A percentile compares a stretch with the other conserved stretches of the same genome.
Evolutionary conservation across 441 rosid genomes (phyloP).

Genomic region (Isatis lusitanica): DNA sequence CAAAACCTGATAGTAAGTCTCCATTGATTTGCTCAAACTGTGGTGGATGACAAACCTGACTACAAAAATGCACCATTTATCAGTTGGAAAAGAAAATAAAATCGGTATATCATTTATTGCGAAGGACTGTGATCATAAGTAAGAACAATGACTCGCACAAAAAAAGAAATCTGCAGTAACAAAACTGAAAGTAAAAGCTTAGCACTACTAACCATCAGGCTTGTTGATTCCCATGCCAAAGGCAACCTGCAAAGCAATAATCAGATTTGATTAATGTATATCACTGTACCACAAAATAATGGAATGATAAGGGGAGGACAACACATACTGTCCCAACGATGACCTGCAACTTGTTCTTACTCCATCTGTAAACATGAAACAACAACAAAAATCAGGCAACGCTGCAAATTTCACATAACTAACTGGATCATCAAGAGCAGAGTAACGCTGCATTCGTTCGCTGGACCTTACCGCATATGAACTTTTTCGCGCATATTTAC

Average conservation of each 20-base stretch:
- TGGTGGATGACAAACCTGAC: slow-evolving; percentile 99
- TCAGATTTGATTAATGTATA: slow-evolving; percentile 25
- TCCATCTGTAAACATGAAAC: slow-evolving; percentile 72
- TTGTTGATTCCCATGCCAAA: slow-evolving; percentile 99
- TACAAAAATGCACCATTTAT: slow-evolving; percentile 43
- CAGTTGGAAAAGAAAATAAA: slow-evolving; percentile 12
- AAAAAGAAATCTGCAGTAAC: neutral
- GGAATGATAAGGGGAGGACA: slow-evolving; percentile 7
- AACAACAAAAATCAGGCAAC: slow-evolving; percentile 18
- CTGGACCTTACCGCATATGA: slow-evolving; percentile 59
- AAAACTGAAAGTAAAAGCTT: slow-evolving; percentile 10
- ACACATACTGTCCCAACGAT: slow-evolving; percentile 93
- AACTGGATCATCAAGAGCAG: slow-evolving; percentile 7
- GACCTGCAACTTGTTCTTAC: slow-evolving; percentile 90
- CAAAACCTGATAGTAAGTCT: slow-evolving; percentile 94
- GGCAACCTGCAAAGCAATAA: slow-evolving; percentile 68
- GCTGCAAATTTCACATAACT: slow-evolving; percentile 3
- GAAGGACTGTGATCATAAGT: neutral
- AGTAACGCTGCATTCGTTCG: slow-evolving; percentile 6
- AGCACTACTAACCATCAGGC: slow-evolving; percentile 84
- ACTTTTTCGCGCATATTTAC: slow-evolving; percentile 79
- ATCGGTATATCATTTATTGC: neutral
- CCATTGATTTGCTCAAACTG: slow-evolving; percentile 98
- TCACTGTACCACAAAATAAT: slow-evolving; percentile 3
- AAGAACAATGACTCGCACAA: neutral